Evolutionary conservation across 345 rosid genomes (phyloP), one percentile per base, ranked within the genome.

Genomic region (Gossypium stocksii): DNA sequence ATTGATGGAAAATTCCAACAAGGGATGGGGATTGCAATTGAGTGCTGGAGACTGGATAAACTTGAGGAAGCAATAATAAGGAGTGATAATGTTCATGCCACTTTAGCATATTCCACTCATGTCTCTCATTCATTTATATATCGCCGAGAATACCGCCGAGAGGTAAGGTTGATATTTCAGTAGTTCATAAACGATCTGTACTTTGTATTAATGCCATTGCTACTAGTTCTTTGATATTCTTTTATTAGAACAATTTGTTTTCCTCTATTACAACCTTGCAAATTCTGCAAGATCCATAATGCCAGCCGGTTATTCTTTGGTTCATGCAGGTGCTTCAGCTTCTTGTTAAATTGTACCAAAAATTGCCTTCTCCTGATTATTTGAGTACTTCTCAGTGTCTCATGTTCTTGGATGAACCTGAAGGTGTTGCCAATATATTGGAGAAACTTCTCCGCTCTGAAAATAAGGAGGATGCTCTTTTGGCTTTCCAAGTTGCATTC

Each of bases 1-100:
- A 66, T 61, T 71, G 99, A 96, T 81, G 97, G 97, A 72, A 93
- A 96, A 82, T 89, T 87, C 86, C 98, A 96, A 76, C 99, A 93
- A 81, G 99, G 98, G 67, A 91, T 96, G 97, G 99, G 99, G 78
- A 91, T 89, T 82, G 95, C 99, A 20, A 89, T 96, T 81, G 99
- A 96, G 78, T 96, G 98, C 84, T 87, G 97, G 74, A 86, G 98
- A 83, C 75, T 96, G 82, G 99, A 96, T 82, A 96, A 93, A 83
- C 91, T 96, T 70, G 94, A 96, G 87, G 98, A 96, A 81, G 97
- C 99, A 79, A 90, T 96, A 64, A 87, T 84, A 27, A 87, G 88
- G 85, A 96, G 99, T 67, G 97, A 93, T 73, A 93, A 96, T 77
- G 89, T 96, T 67, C 89, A 86, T 58, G 97, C 92, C 54, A 86